Percentiles rank a stretch among this genome's conserved stretches.
phyloP scores from a whole-genome alignment of 2,329 filamentous ascomycete species.

The Eutypa lata region DNA sequence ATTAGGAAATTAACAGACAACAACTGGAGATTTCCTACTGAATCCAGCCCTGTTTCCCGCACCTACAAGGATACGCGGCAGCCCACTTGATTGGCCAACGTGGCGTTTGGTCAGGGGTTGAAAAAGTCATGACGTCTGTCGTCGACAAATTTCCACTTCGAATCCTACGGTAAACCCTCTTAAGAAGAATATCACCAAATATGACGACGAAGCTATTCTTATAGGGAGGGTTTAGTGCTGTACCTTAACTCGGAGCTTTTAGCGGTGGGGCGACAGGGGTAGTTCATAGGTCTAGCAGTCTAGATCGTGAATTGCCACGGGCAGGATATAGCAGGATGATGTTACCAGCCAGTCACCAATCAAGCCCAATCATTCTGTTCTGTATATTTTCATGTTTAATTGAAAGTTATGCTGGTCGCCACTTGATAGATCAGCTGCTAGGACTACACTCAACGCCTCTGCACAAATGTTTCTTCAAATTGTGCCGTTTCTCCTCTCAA shows the following conservation, averaged over 20 bases:
- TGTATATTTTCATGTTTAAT: constrained; percentile 1
- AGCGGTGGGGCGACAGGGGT: not conserved
- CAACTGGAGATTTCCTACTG: constrained; percentile 2
- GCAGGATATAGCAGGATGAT: constrained; percentile 1
- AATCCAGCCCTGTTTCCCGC: constrained; percentile 6
- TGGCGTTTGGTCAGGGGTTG: constrained; percentile 11
- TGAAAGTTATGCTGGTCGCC: constrained; percentile 1
- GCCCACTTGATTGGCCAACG: constrained; percentile 16
- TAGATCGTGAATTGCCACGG: constrained; percentile 1
- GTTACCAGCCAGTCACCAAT: too few species aligned
- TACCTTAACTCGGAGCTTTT: constrained; percentile 6
- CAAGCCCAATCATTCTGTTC: not conserved
- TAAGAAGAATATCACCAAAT: too few species aligned
- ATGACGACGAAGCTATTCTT: too few species aligned
- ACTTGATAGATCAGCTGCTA: not conserved
- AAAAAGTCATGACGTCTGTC: constrained; percentile 24
- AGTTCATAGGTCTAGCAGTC: not conserved
- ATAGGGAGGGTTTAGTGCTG: too few species aligned
- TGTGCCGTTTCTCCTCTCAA: not conserved
- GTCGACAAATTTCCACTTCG: constrained; percentile 3
- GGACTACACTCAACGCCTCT: not conserved
- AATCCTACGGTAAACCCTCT: constrained; percentile 7
- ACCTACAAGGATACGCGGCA: constrained; percentile 5
- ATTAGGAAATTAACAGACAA: constrained; percentile 5
- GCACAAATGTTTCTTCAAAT: constrained; percentile 1